A percentile compares a stretch with the other conserved stretches of the same genome.
These are phyloP conservation scores for Hamigera avellanea DNA, from an alignment of 495 filamentous ascomycete species.

Conservation along the genomic window DNA sequence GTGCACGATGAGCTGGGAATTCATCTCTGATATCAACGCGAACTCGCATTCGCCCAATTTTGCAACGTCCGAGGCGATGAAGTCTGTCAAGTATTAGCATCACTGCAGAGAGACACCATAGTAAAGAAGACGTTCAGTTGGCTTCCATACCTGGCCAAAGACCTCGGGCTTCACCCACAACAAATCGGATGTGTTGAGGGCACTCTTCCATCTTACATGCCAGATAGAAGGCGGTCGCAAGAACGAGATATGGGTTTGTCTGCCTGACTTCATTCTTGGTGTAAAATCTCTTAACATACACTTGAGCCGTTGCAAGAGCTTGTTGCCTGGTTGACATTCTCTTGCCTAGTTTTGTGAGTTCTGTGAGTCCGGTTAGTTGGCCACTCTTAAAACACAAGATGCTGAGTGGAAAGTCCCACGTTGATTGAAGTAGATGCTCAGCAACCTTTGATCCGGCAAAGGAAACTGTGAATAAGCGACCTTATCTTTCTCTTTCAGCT, in stretches of 20 bases:
- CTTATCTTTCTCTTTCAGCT: slow-evolving; percentile 62
- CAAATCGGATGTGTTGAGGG: slow-evolving; percentile 86
- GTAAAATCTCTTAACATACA: slow-evolving; percentile 92
- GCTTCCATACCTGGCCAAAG: slow-evolving; percentile 63
- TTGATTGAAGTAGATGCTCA: slow-evolving; percentile 87
- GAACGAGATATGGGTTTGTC: slow-evolving; percentile 86
- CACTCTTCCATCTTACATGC: slow-evolving; percentile 99
- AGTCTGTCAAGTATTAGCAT: slow-evolving; percentile 36
- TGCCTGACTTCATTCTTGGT: slow-evolving; percentile 79
- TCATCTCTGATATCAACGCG: slow-evolving; percentile 88
- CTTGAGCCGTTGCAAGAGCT: slow-evolving; percentile 84
- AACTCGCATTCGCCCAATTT: slow-evolving; percentile 96
- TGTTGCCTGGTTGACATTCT: slow-evolving; percentile 74
- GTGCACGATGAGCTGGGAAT: slow-evolving; percentile 86
- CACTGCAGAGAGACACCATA: background rate
- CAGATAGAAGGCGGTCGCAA: slow-evolving; percentile 85
- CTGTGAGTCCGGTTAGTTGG: slow-evolving; percentile 26
- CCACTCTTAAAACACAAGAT: background rate
- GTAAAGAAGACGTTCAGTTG: background rate
- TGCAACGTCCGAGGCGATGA: slow-evolving; percentile 68
- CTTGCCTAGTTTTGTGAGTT: slow-evolving; percentile 71
- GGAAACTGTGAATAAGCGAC: slow-evolving; percentile 63
- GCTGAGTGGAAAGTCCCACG: slow-evolving; percentile 40
- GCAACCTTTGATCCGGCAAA: slow-evolving; percentile 65
- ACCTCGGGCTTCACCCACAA: slow-evolving; percentile 74